Percentiles rank a stretch among this genome's conserved stretches.
These are phyloP conservation scores for Colletotrichum musicola DNA, from an alignment of 2,329 filamentous ascomycete genomes.

Conservation along the genomic window DNA sequence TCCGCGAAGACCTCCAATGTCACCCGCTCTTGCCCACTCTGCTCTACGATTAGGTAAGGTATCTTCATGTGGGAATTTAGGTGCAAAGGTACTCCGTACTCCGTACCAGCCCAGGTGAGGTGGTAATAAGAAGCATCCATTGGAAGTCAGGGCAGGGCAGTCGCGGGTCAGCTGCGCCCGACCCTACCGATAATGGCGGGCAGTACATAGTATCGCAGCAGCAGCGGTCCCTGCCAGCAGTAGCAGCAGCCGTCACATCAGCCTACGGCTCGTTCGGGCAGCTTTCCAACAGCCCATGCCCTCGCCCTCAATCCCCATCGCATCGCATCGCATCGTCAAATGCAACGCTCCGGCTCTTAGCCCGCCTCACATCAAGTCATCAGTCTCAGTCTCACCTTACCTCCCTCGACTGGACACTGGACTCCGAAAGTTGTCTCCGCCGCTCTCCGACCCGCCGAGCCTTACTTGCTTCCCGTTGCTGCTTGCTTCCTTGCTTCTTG, in stretches of 20 bases:
- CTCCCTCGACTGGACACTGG: neutral
- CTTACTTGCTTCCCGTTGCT: neutral
- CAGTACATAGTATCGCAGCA: constrained; percentile 14
- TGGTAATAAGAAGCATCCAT: too few relatives aligned
- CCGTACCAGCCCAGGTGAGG: too few relatives aligned
- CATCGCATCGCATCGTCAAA: constrained; percentile 5
- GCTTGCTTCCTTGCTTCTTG: neutral
- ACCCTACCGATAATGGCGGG: constrained; percentile 26
- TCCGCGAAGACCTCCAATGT: too few relatives aligned
- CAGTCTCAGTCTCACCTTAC: too few relatives aligned
- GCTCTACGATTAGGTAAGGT: too few relatives aligned
- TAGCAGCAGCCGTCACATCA: constrained; percentile 48
- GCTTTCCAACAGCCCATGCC: constrained; percentile 49
- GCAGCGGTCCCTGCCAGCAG: too few relatives aligned
- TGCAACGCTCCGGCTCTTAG: constrained; percentile 29
- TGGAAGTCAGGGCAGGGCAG: neutral
- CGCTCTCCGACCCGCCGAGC: neutral
- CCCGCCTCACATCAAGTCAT: constrained; percentile 1
- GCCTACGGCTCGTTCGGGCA: constrained; percentile 62
- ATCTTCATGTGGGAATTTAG: too few relatives aligned
- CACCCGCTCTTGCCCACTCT: too few relatives aligned
- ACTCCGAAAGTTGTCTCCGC: constrained; percentile 2
- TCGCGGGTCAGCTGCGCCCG: constrained; percentile 18
- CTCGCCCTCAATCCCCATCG: neutral
- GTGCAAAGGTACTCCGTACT: too few relatives aligned